These are phyloP conservation scores for Trypanosoma melophagium DNA, from an alignment of 208 protist species.

Conservation along the genomic window DNA sequence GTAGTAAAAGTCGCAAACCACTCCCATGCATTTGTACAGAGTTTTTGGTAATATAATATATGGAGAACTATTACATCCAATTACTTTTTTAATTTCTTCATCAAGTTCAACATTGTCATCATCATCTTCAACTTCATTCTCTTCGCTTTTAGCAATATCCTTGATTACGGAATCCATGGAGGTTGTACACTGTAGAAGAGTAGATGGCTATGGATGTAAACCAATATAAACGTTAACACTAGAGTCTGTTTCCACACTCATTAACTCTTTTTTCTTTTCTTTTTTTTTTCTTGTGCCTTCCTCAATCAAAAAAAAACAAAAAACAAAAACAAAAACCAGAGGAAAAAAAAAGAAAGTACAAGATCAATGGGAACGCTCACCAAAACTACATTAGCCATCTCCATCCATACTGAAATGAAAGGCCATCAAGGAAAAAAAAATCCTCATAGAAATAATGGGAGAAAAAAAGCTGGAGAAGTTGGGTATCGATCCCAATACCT, in stretches of 20 bases:
- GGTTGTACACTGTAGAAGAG: neutral
- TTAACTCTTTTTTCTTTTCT: neutral
- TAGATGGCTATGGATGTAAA: conserved; percentile 7
- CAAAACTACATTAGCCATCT: too few species aligned
- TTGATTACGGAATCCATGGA: neutral
- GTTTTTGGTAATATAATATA: conserved; percentile 9
- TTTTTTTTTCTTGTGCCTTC: neutral
- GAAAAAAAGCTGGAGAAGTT: conserved; percentile 76
- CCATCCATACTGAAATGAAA: too few species aligned
- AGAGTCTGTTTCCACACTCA: neutral
- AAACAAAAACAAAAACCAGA: neutral
- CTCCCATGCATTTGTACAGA: conserved; percentile 17
- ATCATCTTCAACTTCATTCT: neutral
- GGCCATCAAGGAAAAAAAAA: too few species aligned
- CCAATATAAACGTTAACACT: conserved; percentile 1
- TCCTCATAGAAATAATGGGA: too few species aligned
- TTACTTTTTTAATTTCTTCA: neutral
- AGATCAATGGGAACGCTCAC: neutral
- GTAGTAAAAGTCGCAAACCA: conserved; percentile 18
- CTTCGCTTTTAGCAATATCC: neutral
- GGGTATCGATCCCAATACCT: conserved; percentile 94
- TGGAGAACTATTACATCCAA: neutral
- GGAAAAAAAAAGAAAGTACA: neutral
- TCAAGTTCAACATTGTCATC: neutral
- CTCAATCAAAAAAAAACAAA: neutral